Percentiles rank a stretch among this genome's conserved stretches.
Evolutionary conservation across 1,284 basidiomycete species (phyloP).

Genomic region (Tylopilus sp.): DNA sequence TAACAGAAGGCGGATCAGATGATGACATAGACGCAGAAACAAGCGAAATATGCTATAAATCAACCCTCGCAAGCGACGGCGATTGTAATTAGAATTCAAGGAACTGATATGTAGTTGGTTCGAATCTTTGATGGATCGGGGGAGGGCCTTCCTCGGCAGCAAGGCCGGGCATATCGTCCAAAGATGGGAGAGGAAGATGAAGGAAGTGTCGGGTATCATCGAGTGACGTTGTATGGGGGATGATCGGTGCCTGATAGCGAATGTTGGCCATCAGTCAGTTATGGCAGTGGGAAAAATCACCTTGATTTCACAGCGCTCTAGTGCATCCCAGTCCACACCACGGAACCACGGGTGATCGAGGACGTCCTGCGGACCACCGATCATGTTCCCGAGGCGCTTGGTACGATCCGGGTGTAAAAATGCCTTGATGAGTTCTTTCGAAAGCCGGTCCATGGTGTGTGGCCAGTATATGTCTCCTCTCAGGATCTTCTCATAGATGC

Average conservation of each 20-base stretch:
- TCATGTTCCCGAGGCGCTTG: slow-evolving; percentile 92
- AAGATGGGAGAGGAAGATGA: slow-evolving; percentile 66
- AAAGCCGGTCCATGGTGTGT: slow-evolving; percentile 77
- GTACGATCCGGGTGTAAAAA: slow-evolving; percentile 94
- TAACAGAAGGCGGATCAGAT: neutral
- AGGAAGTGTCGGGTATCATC: slow-evolving; percentile 82
- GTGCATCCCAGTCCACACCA: slow-evolving; percentile 85
- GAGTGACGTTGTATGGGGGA: slow-evolving; percentile 70
- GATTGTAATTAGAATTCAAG: slow-evolving; percentile 58
- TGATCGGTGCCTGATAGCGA: slow-evolving; percentile 65
- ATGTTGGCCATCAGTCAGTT: slow-evolving; percentile 12
- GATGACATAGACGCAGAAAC: slow-evolving; percentile 8
- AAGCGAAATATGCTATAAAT: slow-evolving; percentile 30
- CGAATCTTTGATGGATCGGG: slow-evolving; percentile 57
- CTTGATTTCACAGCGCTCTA: slow-evolving; percentile 75
- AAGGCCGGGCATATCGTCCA: slow-evolving; percentile 76
- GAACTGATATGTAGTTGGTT: slow-evolving; percentile 65
- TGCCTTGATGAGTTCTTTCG: slow-evolving; percentile 73
- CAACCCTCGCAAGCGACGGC: slow-evolving; percentile 5
- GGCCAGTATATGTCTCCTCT: slow-evolving; percentile 93
- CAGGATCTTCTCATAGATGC: slow-evolving; percentile 93
- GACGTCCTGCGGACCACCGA: slow-evolving; percentile 87
- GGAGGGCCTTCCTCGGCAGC: slow-evolving; percentile 55
- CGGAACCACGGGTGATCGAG: slow-evolving; percentile 95
- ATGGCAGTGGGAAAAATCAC: slow-evolving; percentile 36